Conservation (phyloP, 768 basidiomycete species). For the Psilocybe cubensis region DNA sequence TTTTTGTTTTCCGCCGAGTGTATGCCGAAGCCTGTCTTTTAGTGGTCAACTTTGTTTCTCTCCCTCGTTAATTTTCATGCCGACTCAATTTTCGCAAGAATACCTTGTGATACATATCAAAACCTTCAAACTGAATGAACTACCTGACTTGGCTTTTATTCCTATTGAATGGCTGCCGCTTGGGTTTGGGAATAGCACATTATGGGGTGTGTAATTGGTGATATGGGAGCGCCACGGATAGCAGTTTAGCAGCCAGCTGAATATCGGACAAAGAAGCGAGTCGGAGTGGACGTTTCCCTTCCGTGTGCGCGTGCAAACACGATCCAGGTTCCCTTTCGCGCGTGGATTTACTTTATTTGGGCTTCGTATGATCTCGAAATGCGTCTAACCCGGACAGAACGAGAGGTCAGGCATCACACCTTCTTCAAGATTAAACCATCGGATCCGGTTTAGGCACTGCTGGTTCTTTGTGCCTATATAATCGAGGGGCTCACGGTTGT, state of each 20-base stretch:
- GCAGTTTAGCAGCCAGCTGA: background rate
- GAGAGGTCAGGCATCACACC: background rate
- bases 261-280: background rate
- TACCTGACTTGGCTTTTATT: background rate
- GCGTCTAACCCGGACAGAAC: background rate
- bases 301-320: background rate
- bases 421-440: background rate
- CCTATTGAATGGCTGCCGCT: background rate
- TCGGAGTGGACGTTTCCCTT: background rate
- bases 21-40: background rate
- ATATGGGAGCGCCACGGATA: background rate
- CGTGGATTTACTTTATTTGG: background rate
- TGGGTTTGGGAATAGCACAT: background rate
- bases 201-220: no score
- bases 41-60: background rate
- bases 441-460: background rate
- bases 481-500: background rate
- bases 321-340: background rate
- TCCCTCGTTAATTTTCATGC: background rate
- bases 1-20: background rate
- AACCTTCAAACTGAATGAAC: background rate
- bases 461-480: conserved; percentile 2
- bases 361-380: background rate
- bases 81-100: background rate
- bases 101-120: background rate